Evolutionary conservation across 371 early-diverging fungal genomes (phyloP), one percentile per base, ranked within the genome.

Genomic region (Mucor mucedo): DNA sequence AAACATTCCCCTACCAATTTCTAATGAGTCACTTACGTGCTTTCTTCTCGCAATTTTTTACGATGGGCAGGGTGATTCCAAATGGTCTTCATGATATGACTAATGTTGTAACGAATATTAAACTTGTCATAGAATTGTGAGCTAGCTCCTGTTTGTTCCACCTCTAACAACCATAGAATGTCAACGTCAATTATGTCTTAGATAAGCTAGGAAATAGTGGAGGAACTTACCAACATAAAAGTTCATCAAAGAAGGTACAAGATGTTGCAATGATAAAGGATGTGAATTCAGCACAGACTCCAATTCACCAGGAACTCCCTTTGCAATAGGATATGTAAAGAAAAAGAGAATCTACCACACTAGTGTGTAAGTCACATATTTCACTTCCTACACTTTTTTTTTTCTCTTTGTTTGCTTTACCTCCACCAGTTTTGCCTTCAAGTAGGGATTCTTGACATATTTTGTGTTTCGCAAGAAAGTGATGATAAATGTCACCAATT

Each of bases 111-210:
- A 35, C 99, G 91, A 63, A 95, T 94, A 71, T 93, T 96, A 82
- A 98, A 97, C 77, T 98, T 98, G 76, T 98, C 99, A 69, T 97
- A 98, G 72, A 98, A 98, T 68, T 96, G 96, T 0, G 92, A 90
- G 62, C 87, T 87, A 8, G 90, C 83, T 10, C 98, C 99, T 0
- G 98, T 97, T 44, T 94, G 92, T 73, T 98, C 99, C 13, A 96
- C 95, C 66, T 97, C 96, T 75, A 61, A 39, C 27, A 62, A 62
- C 1, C 21, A 48, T 32, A 33, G 45, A 29, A n/a, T 9, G 48
- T 58, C 21, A 33, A 29, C 1, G 8, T 21, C 41, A 38, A 38
- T 10, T 14, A 9, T 21, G 1, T 16, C 21, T 21, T 21, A 21
- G 21, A 21, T 21, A 21, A 21, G 1, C 21, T 21, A 21, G 21